These are phyloP conservation scores for Fusarium sp. DNA, from an alignment of 2,329 filamentous ascomycete genomes.

Conservation along the genomic window DNA sequence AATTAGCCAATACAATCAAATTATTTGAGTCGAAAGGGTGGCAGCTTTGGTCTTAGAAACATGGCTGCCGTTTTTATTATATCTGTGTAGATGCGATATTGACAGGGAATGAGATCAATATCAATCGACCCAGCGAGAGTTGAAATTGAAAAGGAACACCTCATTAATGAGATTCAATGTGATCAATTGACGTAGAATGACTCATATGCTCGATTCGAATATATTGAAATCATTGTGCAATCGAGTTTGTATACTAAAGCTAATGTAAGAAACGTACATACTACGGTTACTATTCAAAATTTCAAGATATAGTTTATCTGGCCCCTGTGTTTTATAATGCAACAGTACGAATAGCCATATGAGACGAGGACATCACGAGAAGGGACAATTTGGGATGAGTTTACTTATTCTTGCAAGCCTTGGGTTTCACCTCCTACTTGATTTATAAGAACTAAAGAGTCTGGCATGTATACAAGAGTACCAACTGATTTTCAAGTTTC, in stretches of 20 bases:
- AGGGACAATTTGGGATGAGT: too few relatives aligned
- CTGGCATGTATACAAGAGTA: background rate
- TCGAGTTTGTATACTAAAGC: background rate
- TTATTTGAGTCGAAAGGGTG: too few relatives aligned
- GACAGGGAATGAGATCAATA: background rate
- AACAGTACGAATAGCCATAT: too few relatives aligned
- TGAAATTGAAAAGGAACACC: background rate
- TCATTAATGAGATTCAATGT: too few relatives aligned
- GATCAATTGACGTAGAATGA: background rate
- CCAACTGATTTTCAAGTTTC: background rate
- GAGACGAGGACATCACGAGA: too few relatives aligned
- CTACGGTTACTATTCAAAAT: too few relatives aligned
- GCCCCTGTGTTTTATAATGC: too few relatives aligned
- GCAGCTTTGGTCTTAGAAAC: too few relatives aligned
- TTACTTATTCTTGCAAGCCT: too few relatives aligned
- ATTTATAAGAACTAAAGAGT: background rate
- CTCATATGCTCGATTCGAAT: background rate
- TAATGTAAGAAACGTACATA: background rate
- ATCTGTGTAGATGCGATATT: background rate
- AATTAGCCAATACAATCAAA: too few relatives aligned
- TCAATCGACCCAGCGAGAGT: background rate
- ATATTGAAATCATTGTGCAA: background rate
- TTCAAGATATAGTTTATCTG: too few relatives aligned
- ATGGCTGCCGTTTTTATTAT: background rate
- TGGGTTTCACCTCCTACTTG: too few relatives aligned